Evolutionary conservation across 2,329 filamentous ascomycete genomes (phyloP).

Genomic region (Tolypocladium capitatum): DNA sequence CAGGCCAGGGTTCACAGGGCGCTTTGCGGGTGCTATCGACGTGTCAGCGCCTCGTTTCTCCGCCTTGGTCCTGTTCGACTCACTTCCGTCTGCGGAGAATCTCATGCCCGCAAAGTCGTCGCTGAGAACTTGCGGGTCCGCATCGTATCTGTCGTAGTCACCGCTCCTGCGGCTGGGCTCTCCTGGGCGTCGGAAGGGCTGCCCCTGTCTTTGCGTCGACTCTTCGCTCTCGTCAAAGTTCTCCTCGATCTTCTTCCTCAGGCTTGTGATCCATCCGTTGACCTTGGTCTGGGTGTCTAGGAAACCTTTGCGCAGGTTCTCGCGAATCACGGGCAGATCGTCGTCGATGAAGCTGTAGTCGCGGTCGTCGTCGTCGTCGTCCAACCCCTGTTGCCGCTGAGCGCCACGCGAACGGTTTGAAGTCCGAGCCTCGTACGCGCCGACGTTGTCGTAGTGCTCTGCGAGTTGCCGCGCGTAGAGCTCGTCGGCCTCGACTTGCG

Average conservation of each 20-base stretch:
- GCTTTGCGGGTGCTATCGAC: conserved; percentile 26
- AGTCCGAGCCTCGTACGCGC: conserved; percentile 44
- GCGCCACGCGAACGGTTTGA: conserved; percentile 27
- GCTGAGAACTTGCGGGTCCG: conserved; percentile 77
- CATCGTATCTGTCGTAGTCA: conserved; percentile 87
- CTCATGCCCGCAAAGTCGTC: conserved; percentile 75
- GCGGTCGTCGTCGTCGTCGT: conserved; percentile 51
- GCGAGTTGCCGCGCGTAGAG: conserved; percentile 84
- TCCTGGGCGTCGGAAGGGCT: conserved; percentile 36
- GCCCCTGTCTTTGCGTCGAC: conserved; percentile 13
- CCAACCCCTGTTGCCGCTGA: conserved; percentile 24
- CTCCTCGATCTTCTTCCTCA: conserved; percentile 90
- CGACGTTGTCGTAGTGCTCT: conserved; percentile 66
- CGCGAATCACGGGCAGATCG: conserved; percentile 82
- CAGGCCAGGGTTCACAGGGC: conserved; percentile 63
- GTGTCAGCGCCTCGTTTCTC: conserved; percentile 6
- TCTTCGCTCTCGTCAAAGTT: conserved; percentile 62
- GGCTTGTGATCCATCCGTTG: conserved; percentile 79
- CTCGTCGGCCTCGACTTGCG: conserved; percentile 83
- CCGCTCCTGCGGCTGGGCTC: conserved; percentile 60
- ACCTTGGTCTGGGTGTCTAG: conserved; percentile 85
- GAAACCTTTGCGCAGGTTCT: conserved; percentile 91
- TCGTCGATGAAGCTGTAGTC: conserved; percentile 93
- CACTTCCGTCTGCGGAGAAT: conserved; percentile 49
- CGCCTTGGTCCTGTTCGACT: conserved; percentile 14